Conservation (phyloP, 495 filamentous ascomycete species). For the Xanthoparmelia taractica region DNA sequence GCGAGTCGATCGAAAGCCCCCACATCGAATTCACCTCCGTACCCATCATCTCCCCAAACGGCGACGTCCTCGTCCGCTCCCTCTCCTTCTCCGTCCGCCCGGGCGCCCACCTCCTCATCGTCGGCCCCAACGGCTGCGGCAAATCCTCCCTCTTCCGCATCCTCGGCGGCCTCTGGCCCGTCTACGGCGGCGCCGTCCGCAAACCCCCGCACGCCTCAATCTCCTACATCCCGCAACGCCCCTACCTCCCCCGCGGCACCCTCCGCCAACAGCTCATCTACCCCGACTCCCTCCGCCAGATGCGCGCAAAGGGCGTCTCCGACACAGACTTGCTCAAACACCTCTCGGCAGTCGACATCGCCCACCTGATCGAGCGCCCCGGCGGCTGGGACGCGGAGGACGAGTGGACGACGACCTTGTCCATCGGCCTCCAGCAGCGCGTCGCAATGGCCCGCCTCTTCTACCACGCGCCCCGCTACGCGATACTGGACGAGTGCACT, state of each 20-base stretch:
- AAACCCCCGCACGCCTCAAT: conserved; percentile 86
- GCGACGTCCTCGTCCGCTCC: conserved; percentile 75
- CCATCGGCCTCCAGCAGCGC: conserved; percentile 88
- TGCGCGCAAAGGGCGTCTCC: conserved; percentile 75
- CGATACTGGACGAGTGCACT: conserved; percentile 96
- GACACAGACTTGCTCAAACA: conserved; percentile 74
- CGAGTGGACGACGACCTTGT: conserved; percentile 90
- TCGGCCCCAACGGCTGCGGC: conserved; percentile 94
- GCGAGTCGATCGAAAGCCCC: conserved; percentile 64
- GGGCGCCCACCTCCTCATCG: conserved; percentile 86
- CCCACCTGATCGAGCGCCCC: conserved; percentile 71
- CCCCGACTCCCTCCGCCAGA: conserved; percentile 78
- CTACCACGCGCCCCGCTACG: conserved; percentile 83
- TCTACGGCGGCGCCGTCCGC: conserved; percentile 86
- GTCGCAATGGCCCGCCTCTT: conserved; percentile 95
- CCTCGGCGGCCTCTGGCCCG: conserved; percentile 95
- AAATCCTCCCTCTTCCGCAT: conserved; percentile 95
- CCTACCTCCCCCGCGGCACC: conserved; percentile 81
- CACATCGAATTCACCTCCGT: conserved; percentile 85
- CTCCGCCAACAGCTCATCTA: conserved; percentile 95
- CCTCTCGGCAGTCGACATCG: conserved; percentile 71
- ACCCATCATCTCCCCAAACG: conserved; percentile 96
- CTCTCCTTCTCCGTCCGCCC: conserved; percentile 80
- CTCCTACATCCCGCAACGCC: conserved; percentile 96
- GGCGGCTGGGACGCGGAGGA: conserved; percentile 90